These are phyloP conservation scores for Fallopia convolvulus DNA, from an alignment of 148 eudicot species.

Conservation along the genomic window DNA sequence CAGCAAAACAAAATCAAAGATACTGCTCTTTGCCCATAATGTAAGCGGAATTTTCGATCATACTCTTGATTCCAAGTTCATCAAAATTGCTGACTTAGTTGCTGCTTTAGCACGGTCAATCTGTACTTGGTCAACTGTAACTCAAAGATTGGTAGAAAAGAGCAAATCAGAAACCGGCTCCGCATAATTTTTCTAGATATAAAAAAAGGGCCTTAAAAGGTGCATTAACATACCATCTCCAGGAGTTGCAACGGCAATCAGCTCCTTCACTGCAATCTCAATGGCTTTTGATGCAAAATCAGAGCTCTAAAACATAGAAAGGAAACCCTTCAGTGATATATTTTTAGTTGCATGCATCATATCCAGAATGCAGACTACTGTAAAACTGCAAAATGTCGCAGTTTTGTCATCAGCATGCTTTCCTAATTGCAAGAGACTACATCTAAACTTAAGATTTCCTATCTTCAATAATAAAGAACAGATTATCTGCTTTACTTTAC, in stretches of 20 bases:
- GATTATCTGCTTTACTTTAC: neutral
- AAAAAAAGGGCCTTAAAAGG: neutral
- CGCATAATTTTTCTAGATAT: neutral
- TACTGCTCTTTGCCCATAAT: neutral
- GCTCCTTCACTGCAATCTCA: conserved; percentile 68
- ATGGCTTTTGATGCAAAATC: conserved; percentile 63
- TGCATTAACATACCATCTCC: conserved; percentile 51
- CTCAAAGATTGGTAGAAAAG: conserved; percentile 2
- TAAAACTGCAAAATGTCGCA: neutral
- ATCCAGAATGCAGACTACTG: neutral
- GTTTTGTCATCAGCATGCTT: neutral
- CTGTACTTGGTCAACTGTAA: conserved; percentile 58
- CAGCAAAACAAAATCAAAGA: neutral
- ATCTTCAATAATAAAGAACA: neutral
- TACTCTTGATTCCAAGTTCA: conserved; percentile 93
- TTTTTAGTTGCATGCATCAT: neutral
- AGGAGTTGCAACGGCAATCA: conserved; percentile 61
- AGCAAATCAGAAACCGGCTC: neutral
- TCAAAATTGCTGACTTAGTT: conserved; percentile 80
- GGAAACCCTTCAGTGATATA: neutral
- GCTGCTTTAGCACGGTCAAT: conserved; percentile 76
- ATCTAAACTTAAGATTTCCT: neutral
- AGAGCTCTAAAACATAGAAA: conserved; percentile 34
- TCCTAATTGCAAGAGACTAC: neutral
- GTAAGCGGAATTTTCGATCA: conserved; percentile 12